phyloP scores from a whole-genome alignment of 2,329 filamentous ascomycete genomes.

The Colletotrichum sp. region DNA sequence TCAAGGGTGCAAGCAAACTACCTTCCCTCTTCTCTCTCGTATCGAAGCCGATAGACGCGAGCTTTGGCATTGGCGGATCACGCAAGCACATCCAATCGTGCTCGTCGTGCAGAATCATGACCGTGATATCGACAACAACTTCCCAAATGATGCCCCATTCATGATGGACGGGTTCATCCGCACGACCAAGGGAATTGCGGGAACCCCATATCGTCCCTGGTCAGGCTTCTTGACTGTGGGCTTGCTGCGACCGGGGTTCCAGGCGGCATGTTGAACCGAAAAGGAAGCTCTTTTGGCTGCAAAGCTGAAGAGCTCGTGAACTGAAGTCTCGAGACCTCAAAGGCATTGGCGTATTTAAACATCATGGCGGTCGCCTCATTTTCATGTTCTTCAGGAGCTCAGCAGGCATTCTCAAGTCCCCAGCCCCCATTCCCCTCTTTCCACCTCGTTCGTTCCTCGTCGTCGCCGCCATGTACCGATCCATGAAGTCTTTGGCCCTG shows the following conservation, averaged over 20 bases:
- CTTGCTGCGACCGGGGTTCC: neutral
- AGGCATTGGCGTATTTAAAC: neutral
- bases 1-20: neutral
- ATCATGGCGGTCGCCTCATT: neutral
- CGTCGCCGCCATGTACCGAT: slow-evolving; percentile 1
- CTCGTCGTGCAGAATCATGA: neutral
- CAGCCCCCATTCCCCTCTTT: neutral
- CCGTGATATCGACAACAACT: neutral
- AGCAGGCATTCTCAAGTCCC: neutral
- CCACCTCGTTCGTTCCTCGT: neutral
- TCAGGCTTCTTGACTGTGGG: neutral
- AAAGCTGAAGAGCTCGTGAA: neutral
- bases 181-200: neutral
- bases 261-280: neutral
- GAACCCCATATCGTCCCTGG: neutral
- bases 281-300: neutral
- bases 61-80: neutral
- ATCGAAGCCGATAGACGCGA: neutral
- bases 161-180: neutral
- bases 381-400: neutral
- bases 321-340: neutral
- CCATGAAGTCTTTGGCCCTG: slow-evolving; percentile 37
- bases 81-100: neutral
- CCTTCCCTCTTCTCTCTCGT: slow-evolving; percentile 12
- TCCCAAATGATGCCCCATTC: neutral